These are phyloP conservation scores for Xylaria cubensis DNA, from an alignment of 495 filamentous ascomycete genomes.

Conservation along the genomic window DNA sequence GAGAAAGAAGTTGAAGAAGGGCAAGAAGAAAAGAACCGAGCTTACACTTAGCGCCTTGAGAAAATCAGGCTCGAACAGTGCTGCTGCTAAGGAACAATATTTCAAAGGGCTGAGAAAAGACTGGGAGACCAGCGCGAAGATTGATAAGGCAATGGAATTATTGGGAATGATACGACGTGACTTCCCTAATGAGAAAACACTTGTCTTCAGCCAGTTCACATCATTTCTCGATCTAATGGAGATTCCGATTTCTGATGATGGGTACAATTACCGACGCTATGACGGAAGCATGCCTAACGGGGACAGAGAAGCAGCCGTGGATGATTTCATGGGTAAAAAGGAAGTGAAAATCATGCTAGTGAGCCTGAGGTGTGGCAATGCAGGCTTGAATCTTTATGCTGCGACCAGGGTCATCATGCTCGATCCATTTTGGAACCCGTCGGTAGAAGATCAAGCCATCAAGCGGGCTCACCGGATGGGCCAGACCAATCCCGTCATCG, in stretches of 20 bases:
- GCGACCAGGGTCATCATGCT: constrained; percentile 89
- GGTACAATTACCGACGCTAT: constrained; percentile 75
- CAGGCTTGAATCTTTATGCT: constrained; percentile 87
- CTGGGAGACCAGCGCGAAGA: constrained; percentile 74
- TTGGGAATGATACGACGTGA: constrained; percentile 46
- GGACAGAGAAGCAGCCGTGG: constrained; percentile 73
- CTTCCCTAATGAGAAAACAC: constrained; percentile 73
- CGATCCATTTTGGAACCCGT: constrained; percentile 97
- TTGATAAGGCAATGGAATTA: constrained; percentile 74
- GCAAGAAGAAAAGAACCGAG: constrained; percentile 53
- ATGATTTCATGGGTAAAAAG: constrained; percentile 71
- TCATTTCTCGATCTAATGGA: constrained; percentile 91
- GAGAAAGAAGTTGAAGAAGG: constrained; percentile 38
- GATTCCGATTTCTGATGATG: constrained; percentile 73
- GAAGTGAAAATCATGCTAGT: constrained; percentile 81
- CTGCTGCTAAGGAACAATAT: constrained; percentile 61
- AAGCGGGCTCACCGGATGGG: constrained; percentile 93
- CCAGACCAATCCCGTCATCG: constrained; percentile 73
- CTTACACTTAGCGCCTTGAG: constrained; percentile 67
- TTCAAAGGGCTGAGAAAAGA: constrained; percentile 68
- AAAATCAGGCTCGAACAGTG: constrained; percentile 64
- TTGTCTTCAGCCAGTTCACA: constrained; percentile 94
- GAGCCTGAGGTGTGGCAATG: constrained; percentile 88
- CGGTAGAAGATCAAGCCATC: constrained; percentile 91
- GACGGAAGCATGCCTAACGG: constrained; percentile 81